Conservation (phyloP, 1,284 basidiomycete species). For the Neonothopanus nambi region DNA sequence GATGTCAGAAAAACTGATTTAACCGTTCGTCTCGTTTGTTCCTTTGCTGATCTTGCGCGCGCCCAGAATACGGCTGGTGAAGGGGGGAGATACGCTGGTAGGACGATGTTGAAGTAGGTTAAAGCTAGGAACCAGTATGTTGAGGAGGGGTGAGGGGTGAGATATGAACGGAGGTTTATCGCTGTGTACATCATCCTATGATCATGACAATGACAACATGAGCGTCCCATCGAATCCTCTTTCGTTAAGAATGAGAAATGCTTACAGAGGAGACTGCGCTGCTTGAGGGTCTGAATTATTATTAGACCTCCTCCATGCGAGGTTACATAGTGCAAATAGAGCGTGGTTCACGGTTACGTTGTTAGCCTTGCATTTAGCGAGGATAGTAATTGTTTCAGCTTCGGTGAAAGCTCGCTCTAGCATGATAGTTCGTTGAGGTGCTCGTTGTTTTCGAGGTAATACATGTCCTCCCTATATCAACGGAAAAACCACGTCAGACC, state of each 20-base stretch:
- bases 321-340: slow-evolving; percentile 45
- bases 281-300: slow-evolving; percentile 20
- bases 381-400: slow-evolving; percentile 32
- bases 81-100: slow-evolving; percentile 43
- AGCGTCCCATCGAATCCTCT: too few species aligned
- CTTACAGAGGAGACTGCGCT: slow-evolving; percentile 38
- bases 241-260: slow-evolving; percentile 3
- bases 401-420: slow-evolving; percentile 36
- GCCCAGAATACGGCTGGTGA: slow-evolving; percentile 42
- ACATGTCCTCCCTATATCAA: slow-evolving; percentile 40
- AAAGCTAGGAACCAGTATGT: slow-evolving; percentile 50
- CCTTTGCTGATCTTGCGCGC: slow-evolving; percentile 39
- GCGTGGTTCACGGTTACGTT: slow-evolving; percentile 51
- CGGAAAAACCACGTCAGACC: background rate
- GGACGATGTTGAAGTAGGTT: slow-evolving; percentile 52
- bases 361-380: slow-evolving; percentile 42
- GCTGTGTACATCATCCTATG: slow-evolving; percentile 52
- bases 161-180: slow-evolving; percentile 45
- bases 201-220: background rate
- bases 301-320: slow-evolving; percentile 44
- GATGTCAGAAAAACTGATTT: slow-evolving; percentile 41
- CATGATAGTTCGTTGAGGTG: slow-evolving; percentile 36
- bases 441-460: slow-evolving; percentile 32
- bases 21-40: slow-evolving; percentile 40
- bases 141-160: slow-evolving; percentile 29